Conservation (phyloP, 106 monocot species). For the Gastrodia elata region DNA sequence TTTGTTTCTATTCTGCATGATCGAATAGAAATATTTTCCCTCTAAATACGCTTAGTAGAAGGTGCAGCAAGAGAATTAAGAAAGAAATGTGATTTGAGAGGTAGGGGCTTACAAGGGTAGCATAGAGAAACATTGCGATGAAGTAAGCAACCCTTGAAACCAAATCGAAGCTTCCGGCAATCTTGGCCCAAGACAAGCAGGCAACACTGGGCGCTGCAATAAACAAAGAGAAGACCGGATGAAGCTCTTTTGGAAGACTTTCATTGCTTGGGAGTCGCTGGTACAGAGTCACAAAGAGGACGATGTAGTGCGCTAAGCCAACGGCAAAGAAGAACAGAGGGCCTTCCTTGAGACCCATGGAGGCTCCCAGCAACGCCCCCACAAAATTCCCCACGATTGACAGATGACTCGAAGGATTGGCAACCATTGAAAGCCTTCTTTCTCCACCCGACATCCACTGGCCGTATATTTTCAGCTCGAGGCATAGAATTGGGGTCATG, state of each 20-base stretch:
- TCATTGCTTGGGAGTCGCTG: conserved; percentile 81
- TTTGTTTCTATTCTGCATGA: too few relatives aligned
- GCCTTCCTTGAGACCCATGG: conserved; percentile 72
- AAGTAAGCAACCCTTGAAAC: conserved; percentile 50
- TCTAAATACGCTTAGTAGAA: too few relatives aligned
- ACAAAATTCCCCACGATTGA: conserved; percentile 82
- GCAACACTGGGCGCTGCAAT: conserved; percentile 77
- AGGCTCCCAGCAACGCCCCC: conserved; percentile 63
- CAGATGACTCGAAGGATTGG: conserved; percentile 76
- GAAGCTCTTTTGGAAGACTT: conserved; percentile 72
- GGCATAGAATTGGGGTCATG: conserved; percentile 67
- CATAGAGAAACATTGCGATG: conserved; percentile 54
- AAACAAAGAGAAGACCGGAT: conserved; percentile 86
- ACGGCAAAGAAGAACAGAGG: conserved; percentile 84
- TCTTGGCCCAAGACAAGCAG: conserved; percentile 64
- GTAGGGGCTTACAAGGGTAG: conserved; percentile 42
- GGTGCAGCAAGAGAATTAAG: too few relatives aligned
- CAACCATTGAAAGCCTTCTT: conserved; percentile 55
- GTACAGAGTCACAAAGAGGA: conserved; percentile 75
- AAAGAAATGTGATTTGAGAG: background rate
- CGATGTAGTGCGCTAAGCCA: conserved; percentile 69
- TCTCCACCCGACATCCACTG: conserved; percentile 88
- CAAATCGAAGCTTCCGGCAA: conserved; percentile 40
- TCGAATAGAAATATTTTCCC: too few relatives aligned
- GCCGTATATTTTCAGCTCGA: conserved; percentile 80